Conservation (phyloP, 441 rosid genomes). For the Heliophila coronopifolia region DNA sequence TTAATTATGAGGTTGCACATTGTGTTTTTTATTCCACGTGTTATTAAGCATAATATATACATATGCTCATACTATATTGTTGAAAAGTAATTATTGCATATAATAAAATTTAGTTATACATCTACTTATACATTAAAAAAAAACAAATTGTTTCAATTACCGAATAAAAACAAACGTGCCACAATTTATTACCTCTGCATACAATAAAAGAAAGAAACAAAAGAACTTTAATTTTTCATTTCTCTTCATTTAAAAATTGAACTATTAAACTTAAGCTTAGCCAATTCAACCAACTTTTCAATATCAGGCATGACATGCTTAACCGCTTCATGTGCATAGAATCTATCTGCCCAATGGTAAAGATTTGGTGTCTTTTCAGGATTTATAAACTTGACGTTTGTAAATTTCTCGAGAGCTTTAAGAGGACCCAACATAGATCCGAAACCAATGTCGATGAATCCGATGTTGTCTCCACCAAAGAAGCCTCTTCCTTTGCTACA, state of each 20-base stretch:
- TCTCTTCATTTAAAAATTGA: conserved; percentile 28
- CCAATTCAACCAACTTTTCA: conserved; percentile 48
- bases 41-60: no score
- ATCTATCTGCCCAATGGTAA: conserved; percentile 46
- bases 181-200: no score
- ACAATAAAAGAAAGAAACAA: no score
- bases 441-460: conserved; percentile 63
- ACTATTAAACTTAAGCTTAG: conserved; percentile 25
- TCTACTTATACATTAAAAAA: no score
- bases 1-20: no score
- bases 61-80: no score
- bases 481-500: conserved; percentile 57
- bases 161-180: no score
- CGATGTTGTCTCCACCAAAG: conserved; percentile 67
- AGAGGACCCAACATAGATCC: conserved; percentile 57
- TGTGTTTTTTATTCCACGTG: no score
- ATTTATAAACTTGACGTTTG: conserved; percentile 35
- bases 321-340: conserved; percentile 49
- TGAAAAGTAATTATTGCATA: no score
- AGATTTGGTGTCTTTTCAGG: conserved; percentile 47
- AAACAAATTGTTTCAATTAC: no score
- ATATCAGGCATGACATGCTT: conserved; percentile 61
- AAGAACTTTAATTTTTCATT: no score
- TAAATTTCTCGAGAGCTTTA: conserved; percentile 34
- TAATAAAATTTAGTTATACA: no score